Conservation (phyloP, 1,139 yeast species). For the Trichomonascaceae sp. region DNA sequence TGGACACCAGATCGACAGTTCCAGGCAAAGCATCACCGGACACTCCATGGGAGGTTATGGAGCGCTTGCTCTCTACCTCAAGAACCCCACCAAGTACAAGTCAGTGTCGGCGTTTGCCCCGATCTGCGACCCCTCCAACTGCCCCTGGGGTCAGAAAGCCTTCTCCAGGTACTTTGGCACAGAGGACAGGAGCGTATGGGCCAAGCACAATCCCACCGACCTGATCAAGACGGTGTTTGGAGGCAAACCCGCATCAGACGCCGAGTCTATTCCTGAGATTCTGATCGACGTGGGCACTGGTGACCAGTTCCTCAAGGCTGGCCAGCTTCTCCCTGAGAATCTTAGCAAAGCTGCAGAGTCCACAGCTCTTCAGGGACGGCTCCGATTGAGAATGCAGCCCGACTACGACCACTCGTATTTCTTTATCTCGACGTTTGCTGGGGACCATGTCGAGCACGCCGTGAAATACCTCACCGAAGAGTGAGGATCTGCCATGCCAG, state of each 20-base stretch:
- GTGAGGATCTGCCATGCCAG: too few species aligned
- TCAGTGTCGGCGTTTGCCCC: conserved; percentile 91
- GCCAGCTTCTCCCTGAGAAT: conserved; percentile 69
- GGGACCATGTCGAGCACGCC: conserved; percentile 77
- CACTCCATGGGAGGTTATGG: conserved; percentile 99
- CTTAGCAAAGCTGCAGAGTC: conserved; percentile 51
- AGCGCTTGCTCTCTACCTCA: conserved; percentile 65
- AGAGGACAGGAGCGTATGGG: conserved; percentile 45
- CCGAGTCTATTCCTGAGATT: too few species aligned
- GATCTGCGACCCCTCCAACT: conserved; percentile 59
- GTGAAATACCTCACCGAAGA: conserved; percentile 43
- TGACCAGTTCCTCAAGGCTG: conserved; percentile 55
- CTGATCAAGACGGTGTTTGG: conserved; percentile 45
- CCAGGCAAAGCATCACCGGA: conserved; percentile 64
- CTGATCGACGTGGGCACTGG: conserved; percentile 73
- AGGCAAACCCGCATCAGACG: too few species aligned
- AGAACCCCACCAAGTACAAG: conserved; percentile 60
- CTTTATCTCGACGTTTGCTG: conserved; percentile 70
- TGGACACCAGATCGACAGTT: conserved; percentile 35
- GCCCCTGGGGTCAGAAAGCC: conserved; percentile 82
- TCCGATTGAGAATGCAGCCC: conserved; percentile 52
- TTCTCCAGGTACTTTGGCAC: conserved; percentile 66
- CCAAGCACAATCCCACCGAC: conserved; percentile 66
- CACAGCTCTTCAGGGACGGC: conserved; percentile 45
- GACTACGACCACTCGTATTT: conserved; percentile 90